These are phyloP conservation scores for Verticillium nubilum DNA, from an alignment of 2,329 filamentous ascomycete genomes.

Conservation along the genomic window DNA sequence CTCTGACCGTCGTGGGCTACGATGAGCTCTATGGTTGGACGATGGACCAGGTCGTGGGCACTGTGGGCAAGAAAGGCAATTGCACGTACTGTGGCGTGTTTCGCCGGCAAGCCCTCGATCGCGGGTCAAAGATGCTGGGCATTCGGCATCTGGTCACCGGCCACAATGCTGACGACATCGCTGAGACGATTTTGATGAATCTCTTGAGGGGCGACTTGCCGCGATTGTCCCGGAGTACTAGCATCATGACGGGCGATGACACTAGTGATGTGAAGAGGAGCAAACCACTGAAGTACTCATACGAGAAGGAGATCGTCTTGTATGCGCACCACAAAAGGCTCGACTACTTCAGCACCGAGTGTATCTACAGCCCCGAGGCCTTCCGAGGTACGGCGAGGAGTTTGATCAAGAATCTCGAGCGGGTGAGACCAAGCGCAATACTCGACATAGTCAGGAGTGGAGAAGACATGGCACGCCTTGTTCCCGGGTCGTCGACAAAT, in stretches of 20 bases:
- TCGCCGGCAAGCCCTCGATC: constrained; percentile 84
- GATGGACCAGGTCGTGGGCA: constrained; percentile 97
- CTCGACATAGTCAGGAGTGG: constrained; percentile 91
- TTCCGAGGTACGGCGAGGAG: constrained; percentile 89
- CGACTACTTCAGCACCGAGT: constrained; percentile 98
- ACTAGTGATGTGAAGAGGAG: constrained; percentile 88
- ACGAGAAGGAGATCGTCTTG: constrained; percentile 97
- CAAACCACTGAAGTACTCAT: constrained; percentile 96
- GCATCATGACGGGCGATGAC: constrained; percentile 74
- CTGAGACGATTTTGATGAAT: constrained; percentile 98
- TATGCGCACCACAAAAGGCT: constrained; percentile 96
- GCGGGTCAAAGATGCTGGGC: constrained; percentile 79
- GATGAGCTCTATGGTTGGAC: constrained; percentile 96
- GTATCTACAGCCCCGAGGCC: constrained; percentile 95
- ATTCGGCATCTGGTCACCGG: constrained; percentile 95
- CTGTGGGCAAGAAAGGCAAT: constrained; percentile 96
- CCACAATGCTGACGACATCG: constrained; percentile 95
- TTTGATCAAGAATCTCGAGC: constrained; percentile 92
- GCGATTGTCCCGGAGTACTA: constrained; percentile 80
- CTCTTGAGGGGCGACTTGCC: constrained; percentile 85
- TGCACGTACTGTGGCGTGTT: constrained; percentile 99
- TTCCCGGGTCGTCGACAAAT: constrained; percentile 53
- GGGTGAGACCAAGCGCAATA: constrained; percentile 88
- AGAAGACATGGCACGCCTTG: constrained; percentile 91
- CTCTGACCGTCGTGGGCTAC: constrained; percentile 87